A percentile compares a stretch with the other conserved stretches of the same genome.
Evolutionary conservation across 139 green algal genomes (phyloP).

Genomic region (Chlorella sp.): DNA sequence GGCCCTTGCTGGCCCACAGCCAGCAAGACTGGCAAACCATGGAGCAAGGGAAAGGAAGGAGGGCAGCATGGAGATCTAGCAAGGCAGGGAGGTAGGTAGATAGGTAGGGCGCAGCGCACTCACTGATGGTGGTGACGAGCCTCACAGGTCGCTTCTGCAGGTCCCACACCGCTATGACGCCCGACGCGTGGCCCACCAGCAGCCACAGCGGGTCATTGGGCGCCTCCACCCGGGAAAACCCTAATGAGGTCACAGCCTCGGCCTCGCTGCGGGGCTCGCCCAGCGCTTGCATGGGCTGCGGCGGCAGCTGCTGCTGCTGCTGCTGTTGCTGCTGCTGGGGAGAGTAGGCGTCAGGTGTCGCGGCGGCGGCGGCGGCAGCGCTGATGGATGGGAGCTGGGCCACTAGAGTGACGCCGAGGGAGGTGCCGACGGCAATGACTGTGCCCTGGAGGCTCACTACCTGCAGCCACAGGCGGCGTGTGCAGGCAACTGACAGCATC

Average conservation of each 20-base stretch:
- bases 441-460: conserved; percentile 22
- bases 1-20: too few relatives aligned
- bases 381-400: conserved; percentile 30
- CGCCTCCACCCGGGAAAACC: conserved; percentile 14
- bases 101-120: too few relatives aligned
- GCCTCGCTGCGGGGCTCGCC: conserved; percentile 28
- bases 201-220: conserved; percentile 41
- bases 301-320: conserved; percentile 6
- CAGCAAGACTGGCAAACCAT: too few relatives aligned
- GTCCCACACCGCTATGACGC: conserved; percentile 39
- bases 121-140: conserved; percentile 25
- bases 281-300: conserved; percentile 3
- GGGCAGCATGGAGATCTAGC: too few relatives aligned
- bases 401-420: conserved; percentile 18
- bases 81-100: too few relatives aligned
- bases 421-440: conserved; percentile 39
- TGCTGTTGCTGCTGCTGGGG: background rate
- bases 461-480: too few relatives aligned
- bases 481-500: too few relatives aligned
- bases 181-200: conserved; percentile 40
- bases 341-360: background rate
- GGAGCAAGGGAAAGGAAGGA: too few relatives aligned
- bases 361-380: conserved; percentile 6
- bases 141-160: conserved; percentile 27
- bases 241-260: conserved; percentile 41